Evolutionary conservation across 2,329 filamentous ascomycete genomes (phyloP).

Genomic region (Aspergillus fumigatiaffinis): DNA sequence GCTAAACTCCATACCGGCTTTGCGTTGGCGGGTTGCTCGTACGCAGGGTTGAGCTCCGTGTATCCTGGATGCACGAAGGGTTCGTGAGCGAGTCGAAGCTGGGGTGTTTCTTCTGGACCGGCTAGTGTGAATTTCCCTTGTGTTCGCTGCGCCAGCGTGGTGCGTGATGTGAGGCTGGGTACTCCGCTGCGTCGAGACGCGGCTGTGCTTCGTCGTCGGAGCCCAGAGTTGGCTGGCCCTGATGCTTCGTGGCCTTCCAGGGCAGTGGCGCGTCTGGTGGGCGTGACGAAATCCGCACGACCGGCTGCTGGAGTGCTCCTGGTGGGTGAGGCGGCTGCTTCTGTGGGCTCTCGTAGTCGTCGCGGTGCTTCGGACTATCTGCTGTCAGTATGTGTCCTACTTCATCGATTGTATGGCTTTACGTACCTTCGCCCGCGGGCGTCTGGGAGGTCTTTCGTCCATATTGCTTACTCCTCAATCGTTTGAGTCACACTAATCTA

Average conservation of each 20-base stretch:
- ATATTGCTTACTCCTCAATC: neutral
- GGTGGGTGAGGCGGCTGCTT: conserved; percentile 8
- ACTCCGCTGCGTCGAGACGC: conserved; percentile 16
- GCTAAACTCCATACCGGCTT: conserved; percentile 54
- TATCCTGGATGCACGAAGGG: conserved; percentile 54
- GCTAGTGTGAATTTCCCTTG: conserved; percentile 30
- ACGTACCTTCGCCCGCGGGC: conserved; percentile 13
- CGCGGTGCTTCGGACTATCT: conserved; percentile 9
- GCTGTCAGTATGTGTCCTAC: neutral
- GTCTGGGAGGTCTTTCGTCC: conserved; percentile 1
- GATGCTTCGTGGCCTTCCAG: conserved; percentile 3
- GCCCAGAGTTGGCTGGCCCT: neutral
- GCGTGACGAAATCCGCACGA: conserved; percentile 14
- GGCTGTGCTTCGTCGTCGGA: conserved; percentile 20
- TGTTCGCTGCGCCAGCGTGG: conserved; percentile 25
- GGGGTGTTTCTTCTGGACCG: conserved; percentile 29
- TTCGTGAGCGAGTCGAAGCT: conserved; percentile 34
- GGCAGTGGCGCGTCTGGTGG: conserved; percentile 3
- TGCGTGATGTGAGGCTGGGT: conserved; percentile 22
- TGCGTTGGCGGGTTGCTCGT: conserved; percentile 48
- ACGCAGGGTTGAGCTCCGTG: conserved; percentile 51
- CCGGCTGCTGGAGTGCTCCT: conserved; percentile 2
- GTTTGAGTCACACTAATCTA: neutral
- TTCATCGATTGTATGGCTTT: neutral
- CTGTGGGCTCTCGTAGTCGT: neutral